Base-by-base conservation (phyloP, 768 basidiomycete genomes). In the Steccherinum ochraceum region DNA sequence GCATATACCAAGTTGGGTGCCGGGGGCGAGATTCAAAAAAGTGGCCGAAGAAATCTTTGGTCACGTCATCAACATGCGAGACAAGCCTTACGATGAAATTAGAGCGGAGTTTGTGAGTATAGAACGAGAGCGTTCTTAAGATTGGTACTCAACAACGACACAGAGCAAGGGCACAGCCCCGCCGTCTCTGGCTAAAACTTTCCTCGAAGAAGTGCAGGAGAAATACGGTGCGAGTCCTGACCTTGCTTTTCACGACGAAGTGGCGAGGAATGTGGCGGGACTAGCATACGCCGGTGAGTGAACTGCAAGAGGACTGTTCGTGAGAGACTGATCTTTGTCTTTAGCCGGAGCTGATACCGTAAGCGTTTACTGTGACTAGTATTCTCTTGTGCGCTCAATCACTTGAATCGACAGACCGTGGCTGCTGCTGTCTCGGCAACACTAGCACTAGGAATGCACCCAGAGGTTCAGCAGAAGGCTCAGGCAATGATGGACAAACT, bases 261-360 rank as follows among this genome's bases (percentile, higher is more conserved):
- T 46, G 5, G 21, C 21, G 12, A 50, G 10, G 23, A 24, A 43
- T 21, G 49, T 35, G 10, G 23, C 49, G 3, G 49, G 49, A 44
- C 24, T 27, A n/a, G 40, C 49, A 12, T 50, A 44, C 27, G 42
- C 24, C 5, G 49, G 49, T 50, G 7, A 19, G 49, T 40, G 11
- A n/a, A n/a, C n/a, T n/a, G n/a, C n/a, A n/a, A n/a, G n/a, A n/a
- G n/a, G n/a, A n/a, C n/a, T n/a, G n/a, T 21, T 13, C 12, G 13
- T 44, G n/a, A 43, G n/a, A n/a, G n/a, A 10, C 12, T 27, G 25
- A 13, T 42, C 35, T 50, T 20, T 43, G 5, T 19, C 7, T 23
- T 7, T 12, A 52, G 51, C 44, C 25, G 51, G 45, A 4, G 45
- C 27, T 3, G 51, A 52, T 21, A 52, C 51, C 12, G 51, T 52